phyloP scores from a whole-genome alignment of 1,139 yeast genomes.

The Saccharomyces hybrid region DNA sequence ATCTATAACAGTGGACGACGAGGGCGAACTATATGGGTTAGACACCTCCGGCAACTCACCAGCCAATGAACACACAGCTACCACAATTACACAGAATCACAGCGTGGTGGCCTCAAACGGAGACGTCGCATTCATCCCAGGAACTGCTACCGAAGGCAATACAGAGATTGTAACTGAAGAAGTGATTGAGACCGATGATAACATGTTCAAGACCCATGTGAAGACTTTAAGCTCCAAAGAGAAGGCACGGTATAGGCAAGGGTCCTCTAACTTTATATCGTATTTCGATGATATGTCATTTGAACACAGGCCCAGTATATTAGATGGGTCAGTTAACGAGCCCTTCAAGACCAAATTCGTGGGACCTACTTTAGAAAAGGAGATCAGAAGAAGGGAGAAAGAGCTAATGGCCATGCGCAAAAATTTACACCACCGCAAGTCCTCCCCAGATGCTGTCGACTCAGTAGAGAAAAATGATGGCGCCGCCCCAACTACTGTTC shows the following conservation, averaged over 20 bases:
- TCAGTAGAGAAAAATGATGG: conserved; percentile 14
- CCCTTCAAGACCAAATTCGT: conserved; percentile 23
- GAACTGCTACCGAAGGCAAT: not conserved
- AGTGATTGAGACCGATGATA: not conserved
- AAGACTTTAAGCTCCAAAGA: not conserved
- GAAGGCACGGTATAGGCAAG: conserved; percentile 10
- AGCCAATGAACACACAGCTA: not conserved
- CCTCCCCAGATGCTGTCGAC: conserved; percentile 27
- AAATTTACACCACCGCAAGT: conserved; percentile 4
- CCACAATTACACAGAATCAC: not conserved
- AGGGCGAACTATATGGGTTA: conserved; percentile 18
- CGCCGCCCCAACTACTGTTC: conserved; percentile 1
- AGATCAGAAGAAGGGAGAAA: conserved; percentile 14
- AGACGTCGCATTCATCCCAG: not conserved
- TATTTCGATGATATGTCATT: conserved; percentile 42
- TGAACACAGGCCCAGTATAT: conserved; percentile 40
- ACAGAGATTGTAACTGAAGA: not conserved
- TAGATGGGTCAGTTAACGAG: conserved; percentile 38
- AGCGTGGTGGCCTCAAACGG: not conserved
- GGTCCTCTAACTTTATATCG: conserved; percentile 27
- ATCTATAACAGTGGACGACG: conserved; percentile 16
- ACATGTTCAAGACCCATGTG: not conserved
- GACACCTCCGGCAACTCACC: not conserved
- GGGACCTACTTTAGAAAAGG: conserved; percentile 28
- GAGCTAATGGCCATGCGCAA: conserved; percentile 8